phyloP scores from a whole-genome alignment of 768 basidiomycete genomes.

The Amanita muscaria region DNA sequence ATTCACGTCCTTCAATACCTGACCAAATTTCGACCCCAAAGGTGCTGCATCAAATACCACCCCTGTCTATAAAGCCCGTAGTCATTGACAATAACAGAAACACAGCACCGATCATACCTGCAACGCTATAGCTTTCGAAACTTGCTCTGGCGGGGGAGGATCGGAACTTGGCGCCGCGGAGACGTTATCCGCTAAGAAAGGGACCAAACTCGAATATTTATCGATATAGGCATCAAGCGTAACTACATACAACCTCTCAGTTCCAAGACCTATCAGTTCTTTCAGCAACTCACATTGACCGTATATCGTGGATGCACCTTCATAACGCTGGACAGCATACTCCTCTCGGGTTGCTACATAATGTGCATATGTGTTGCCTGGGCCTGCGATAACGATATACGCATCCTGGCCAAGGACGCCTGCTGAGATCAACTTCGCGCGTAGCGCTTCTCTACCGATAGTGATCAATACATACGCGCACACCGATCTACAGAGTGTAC shows the following conservation, averaged over 20 bases:
- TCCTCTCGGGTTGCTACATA: constrained; percentile 69
- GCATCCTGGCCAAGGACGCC: constrained; percentile 58
- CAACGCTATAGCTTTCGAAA: constrained; percentile 56
- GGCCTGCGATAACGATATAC: constrained; percentile 71
- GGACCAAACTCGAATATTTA: constrained; percentile 59
- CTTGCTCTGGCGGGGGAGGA: constrained; percentile 55
- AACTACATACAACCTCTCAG: constrained; percentile 26
- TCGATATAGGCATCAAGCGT: constrained; percentile 78
- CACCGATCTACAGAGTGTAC: not conserved
- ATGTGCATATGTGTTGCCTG: constrained; percentile 76
- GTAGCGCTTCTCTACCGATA: constrained; percentile 50
- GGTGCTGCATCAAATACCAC: constrained; percentile 57
- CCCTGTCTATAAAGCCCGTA: constrained; percentile 30
- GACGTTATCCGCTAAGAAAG: constrained; percentile 46
- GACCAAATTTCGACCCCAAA: constrained; percentile 52
- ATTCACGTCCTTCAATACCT: constrained; percentile 47
- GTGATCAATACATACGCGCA: not conserved
- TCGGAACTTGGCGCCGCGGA: constrained; percentile 48
- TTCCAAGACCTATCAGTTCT: constrained; percentile 1
- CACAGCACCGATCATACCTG: constrained; percentile 31
- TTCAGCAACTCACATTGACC: constrained; percentile 48
- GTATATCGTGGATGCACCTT: constrained; percentile 74
- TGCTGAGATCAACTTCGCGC: constrained; percentile 51
- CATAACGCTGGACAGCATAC: constrained; percentile 68
- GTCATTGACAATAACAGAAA: not conserved